Conservation (phyloP, 805 yeast genomes). For the Lachancea waltii region DNA sequence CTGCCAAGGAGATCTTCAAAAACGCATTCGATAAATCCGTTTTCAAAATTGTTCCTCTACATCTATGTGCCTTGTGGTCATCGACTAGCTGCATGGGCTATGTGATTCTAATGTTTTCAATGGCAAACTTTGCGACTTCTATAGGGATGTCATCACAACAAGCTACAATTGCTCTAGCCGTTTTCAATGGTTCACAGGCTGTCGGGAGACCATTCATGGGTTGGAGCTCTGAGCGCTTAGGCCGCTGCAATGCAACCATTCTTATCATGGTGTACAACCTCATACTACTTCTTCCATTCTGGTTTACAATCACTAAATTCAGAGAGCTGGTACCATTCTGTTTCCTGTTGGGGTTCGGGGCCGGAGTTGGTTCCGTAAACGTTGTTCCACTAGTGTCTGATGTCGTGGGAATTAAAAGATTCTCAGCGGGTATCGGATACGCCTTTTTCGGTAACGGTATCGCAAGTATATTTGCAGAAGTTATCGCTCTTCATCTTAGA, state of each 20-base stretch:
- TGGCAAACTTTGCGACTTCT: constrained; percentile 41
- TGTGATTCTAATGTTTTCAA: constrained; percentile 39
- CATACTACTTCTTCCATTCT: constrained; percentile 33
- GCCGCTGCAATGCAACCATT: constrained; percentile 42
- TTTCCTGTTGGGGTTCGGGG: constrained; percentile 33
- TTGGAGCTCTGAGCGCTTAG: constrained; percentile 37
- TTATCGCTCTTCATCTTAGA: constrained; percentile 40
- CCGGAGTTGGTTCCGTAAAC: constrained; percentile 34
- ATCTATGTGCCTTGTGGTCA: constrained; percentile 35
- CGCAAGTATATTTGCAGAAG: constrained; percentile 38
- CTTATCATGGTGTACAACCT: constrained; percentile 26
- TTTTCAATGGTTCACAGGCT: constrained; percentile 41
- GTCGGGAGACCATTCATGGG: constrained; percentile 48
- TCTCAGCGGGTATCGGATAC: constrained; percentile 29
- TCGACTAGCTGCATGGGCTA: constrained; percentile 36
- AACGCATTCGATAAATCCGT: constrained; percentile 34
- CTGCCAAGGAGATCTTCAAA: constrained; percentile 24
- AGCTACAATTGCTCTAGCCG: constrained; percentile 41
- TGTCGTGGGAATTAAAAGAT: constrained; percentile 30
- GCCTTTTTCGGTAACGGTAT: constrained; percentile 21
- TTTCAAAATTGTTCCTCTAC: constrained; percentile 29
- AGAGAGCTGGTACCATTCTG: constrained; percentile 32
- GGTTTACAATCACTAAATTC: constrained; percentile 38
- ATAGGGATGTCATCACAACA: constrained; percentile 41
- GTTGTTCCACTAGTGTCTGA: constrained; percentile 30